Evolutionary conservation across 768 basidiomycete species (phyloP).

Genomic region (Pleurotus platypus): DNA sequence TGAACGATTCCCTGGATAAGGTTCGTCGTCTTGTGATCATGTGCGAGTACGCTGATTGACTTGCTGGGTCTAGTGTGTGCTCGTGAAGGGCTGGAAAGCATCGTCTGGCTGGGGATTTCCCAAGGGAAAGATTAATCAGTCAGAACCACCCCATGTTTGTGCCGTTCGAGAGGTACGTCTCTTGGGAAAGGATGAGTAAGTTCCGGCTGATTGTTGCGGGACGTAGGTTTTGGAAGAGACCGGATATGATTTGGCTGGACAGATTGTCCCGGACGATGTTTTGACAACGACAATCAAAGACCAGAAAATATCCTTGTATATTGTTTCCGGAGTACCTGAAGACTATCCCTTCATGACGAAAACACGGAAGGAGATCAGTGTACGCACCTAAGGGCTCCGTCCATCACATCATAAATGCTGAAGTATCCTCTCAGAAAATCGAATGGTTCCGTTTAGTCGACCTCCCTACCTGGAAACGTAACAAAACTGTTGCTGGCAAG

Average conservation of each 20-base stretch:
- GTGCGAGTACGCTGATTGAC: slow-evolving; percentile 3
- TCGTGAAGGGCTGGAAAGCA: slow-evolving; percentile 98
- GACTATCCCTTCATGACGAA: slow-evolving; percentile 87
- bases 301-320: slow-evolving; percentile 86
- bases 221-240: slow-evolving; percentile 92
- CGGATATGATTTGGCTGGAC: slow-evolving; percentile 80
- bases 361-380: slow-evolving; percentile 97
- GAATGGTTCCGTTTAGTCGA: slow-evolving; percentile 92
- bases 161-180: slow-evolving; percentile 83
- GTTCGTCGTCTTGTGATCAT: slow-evolving; percentile 36
- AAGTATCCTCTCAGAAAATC: slow-evolving; percentile 66
- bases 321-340: slow-evolving; percentile 86
- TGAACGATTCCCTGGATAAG: slow-evolving; percentile 92
- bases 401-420: slow-evolving; percentile 9
- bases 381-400: slow-evolving; percentile 34
- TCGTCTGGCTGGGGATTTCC: slow-evolving; percentile 99
- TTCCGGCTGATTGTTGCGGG: slow-evolving; percentile 9
- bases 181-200: neutral
- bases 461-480: slow-evolving; percentile 90
- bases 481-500: slow-evolving; percentile 64
- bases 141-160: slow-evolving; percentile 79
- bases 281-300: slow-evolving; percentile 87
- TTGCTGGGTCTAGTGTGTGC: slow-evolving; percentile 63
- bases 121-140: slow-evolving; percentile 98
- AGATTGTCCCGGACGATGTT: slow-evolving; percentile 61